Evolutionary conservation across 2,329 filamentous ascomycete genomes (phyloP), one percentile per base, ranked within the genome.

Genomic region (Calonectria hongkongensis): DNA sequence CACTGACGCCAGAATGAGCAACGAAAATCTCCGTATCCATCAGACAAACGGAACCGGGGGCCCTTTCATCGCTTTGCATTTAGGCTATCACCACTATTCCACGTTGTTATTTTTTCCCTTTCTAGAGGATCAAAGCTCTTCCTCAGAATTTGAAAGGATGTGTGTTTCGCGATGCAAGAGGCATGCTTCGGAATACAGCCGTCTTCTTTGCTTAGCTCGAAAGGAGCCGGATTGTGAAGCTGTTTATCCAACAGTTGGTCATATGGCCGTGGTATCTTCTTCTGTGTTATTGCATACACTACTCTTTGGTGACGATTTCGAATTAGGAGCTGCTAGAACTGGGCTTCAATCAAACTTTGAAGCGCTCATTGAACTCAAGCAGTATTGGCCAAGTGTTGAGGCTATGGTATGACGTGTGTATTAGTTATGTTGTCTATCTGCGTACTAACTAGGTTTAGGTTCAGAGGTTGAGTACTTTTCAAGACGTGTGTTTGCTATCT

Each of bases 291-390:
- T 60, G 33, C 54, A 60, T 3, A 60, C 54, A 13, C 21, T 60
- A 3, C 27, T 60, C 2, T 60, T 60, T 28, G 54, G 54, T 0
- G 21, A 41, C 15, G 54, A 60, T 7, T 3, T 60, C n/a, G 54
- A 60, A 18, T 21, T 60, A 4, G n/a, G 41, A 27, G 39, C 54
- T 2, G 54, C 54, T 2, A 39, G 54, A 12, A 21, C 21, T n/a
- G 33, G 36, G 21, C 54, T 60, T 39, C 54, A 60, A 36, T 60
- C 54, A 8, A 60, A 60, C 36, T 60, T 60, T 18, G 54, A 60
- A 41, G 54, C 54, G 1, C 15, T 60, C 2, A 60, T 60, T 12
- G 54, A 60, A 28, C 33, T 60, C 1, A 60, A 41, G 21, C n/a
- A 60, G 12, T 60, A 60, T 15, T 60, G 54, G 54, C 21, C 54